These are phyloP conservation scores for Ceriops decandra DNA, from an alignment of 345 rosid species.

Conservation along the genomic window DNA sequence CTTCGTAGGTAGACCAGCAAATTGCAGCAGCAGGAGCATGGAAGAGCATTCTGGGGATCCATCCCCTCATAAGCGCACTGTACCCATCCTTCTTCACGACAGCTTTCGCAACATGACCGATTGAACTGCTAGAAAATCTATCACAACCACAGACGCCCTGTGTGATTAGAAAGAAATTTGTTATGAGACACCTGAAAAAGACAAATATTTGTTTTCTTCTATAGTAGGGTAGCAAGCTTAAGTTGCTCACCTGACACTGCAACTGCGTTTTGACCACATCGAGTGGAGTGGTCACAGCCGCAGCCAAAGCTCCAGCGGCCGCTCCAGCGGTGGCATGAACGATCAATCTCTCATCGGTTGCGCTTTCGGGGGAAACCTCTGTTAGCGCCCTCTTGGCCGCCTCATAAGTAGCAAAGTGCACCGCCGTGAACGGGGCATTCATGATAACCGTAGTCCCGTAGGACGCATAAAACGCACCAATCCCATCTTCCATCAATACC, in stretches of 20 bases:
- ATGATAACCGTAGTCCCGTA: slow-evolving; percentile 26
- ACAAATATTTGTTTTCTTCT: no score
- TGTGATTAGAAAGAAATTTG: not conserved
- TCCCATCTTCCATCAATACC: slow-evolving; percentile 20
- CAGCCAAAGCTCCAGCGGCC: slow-evolving; percentile 28
- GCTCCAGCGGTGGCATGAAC: slow-evolving; percentile 31
- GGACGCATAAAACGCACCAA: slow-evolving; percentile 20
- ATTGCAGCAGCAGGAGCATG: slow-evolving; percentile 80
- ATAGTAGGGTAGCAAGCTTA: not conserved
- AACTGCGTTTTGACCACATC: slow-evolving; percentile 31
- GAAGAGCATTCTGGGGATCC: slow-evolving; percentile 67
- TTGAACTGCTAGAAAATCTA: slow-evolving; percentile 36
- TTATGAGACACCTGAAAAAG: not conserved
- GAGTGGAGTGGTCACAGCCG: slow-evolving; percentile 26
- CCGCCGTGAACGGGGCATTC: slow-evolving; percentile 32
- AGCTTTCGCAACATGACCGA: slow-evolving; percentile 38
- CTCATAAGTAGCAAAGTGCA: slow-evolving; percentile 26
- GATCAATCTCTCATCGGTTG: slow-evolving; percentile 15
- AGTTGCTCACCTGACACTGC: slow-evolving; percentile 21
- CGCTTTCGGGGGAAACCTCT: slow-evolving; percentile 19
- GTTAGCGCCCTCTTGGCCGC: slow-evolving; percentile 23
- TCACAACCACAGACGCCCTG: slow-evolving; percentile 52
- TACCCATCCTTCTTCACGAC: slow-evolving; percentile 55
- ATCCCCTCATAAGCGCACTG: slow-evolving; percentile 59
- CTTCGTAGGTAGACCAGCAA: slow-evolving; percentile 74